Percentiles rank a stretch among this genome's conserved stretches.
Evolutionary conservation across 768 basidiomycete species (phyloP).

Genomic region (Lanmaoa pseudosensibilis): DNA sequence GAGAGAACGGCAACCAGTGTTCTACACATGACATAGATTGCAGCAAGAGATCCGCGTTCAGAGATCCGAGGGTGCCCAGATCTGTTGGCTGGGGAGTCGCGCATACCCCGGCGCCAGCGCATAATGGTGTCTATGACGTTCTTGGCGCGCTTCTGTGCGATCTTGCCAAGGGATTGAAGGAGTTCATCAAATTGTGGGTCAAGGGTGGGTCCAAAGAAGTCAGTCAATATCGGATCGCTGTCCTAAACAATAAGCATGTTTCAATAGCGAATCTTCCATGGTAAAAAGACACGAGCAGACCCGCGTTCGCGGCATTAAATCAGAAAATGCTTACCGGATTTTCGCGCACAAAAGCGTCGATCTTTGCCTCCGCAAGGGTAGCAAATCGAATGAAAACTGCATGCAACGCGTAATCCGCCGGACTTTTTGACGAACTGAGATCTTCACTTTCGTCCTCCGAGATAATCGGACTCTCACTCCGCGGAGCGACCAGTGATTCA

Average conservation of each 20-base stretch:
- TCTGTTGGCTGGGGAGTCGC: slow-evolving; percentile 49
- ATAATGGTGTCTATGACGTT: slow-evolving; percentile 84
- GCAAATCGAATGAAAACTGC: slow-evolving; percentile 88
- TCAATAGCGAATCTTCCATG: slow-evolving; percentile 2
- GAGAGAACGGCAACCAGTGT: slow-evolving; percentile 78
- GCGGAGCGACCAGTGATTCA: slow-evolving; percentile 48
- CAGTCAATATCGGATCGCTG: slow-evolving; percentile 62
- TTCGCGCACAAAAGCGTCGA: slow-evolving; percentile 70
- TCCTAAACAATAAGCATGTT: slow-evolving; percentile 45
- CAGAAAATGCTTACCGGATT: slow-evolving; percentile 53
- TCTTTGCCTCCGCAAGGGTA: slow-evolving; percentile 73
- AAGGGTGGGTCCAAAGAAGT: slow-evolving; percentile 67
- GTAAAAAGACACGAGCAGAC: background rate
- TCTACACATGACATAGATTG: slow-evolving; percentile 89
- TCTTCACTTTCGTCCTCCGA: slow-evolving; percentile 66
- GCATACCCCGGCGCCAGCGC: slow-evolving; percentile 82
- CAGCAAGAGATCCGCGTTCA: slow-evolving; percentile 77
- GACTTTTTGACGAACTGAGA: slow-evolving; percentile 71
- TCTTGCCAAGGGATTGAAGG: slow-evolving; percentile 79
- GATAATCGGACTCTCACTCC: slow-evolving; percentile 51
- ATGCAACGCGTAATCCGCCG: slow-evolving; percentile 85
- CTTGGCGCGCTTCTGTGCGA: slow-evolving; percentile 82
- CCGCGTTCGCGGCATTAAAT: background rate
- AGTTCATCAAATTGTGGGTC: slow-evolving; percentile 84
- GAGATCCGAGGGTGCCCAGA: slow-evolving; percentile 35